A percentile compares a stretch with the other conserved stretches of the same genome.
Conservation (phyloP, 225 moss, liverwort and hornwort species). For the Ulota crispa region DNA sequence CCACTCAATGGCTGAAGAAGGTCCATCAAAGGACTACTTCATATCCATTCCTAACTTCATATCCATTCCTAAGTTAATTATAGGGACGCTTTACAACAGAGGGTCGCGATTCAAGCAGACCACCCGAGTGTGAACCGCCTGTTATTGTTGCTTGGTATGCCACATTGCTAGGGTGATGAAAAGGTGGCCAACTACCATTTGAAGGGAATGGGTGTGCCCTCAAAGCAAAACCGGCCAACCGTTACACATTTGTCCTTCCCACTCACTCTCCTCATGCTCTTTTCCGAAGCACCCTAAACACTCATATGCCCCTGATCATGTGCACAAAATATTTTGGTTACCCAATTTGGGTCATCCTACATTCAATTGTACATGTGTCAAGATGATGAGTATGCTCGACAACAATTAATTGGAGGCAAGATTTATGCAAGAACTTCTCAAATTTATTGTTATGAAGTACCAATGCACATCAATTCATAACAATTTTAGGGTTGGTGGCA, state of each 20-base stretch:
- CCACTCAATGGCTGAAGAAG: too few relatives aligned
- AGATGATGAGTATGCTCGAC: neutral
- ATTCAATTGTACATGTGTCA: too few relatives aligned
- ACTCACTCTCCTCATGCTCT: neutral
- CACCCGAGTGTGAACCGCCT: too few relatives aligned
- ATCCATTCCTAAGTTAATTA: too few relatives aligned
- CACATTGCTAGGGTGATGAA: neutral
- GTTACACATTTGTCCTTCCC: neutral
- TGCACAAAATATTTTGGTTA: neutral
- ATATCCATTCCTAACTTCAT: too few relatives aligned
- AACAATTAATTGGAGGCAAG: too few relatives aligned
- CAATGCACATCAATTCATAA: neutral
- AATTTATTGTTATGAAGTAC: neutral
- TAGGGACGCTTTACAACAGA: too few relatives aligned
- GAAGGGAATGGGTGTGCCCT: constrained; percentile 23
- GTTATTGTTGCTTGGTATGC: too few relatives aligned
- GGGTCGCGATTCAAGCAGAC: too few relatives aligned
- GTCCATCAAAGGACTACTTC: too few relatives aligned
- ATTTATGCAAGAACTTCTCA: too few relatives aligned
- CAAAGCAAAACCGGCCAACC: constrained; percentile 2
- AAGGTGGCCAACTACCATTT: neutral
- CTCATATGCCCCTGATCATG: neutral
- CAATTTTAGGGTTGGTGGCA: neutral
- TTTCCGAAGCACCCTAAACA: neutral
- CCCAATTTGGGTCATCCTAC: neutral